These are phyloP conservation scores for Sindora glabra DNA, from an alignment of 306 rosid species.

Conservation along the genomic window DNA sequence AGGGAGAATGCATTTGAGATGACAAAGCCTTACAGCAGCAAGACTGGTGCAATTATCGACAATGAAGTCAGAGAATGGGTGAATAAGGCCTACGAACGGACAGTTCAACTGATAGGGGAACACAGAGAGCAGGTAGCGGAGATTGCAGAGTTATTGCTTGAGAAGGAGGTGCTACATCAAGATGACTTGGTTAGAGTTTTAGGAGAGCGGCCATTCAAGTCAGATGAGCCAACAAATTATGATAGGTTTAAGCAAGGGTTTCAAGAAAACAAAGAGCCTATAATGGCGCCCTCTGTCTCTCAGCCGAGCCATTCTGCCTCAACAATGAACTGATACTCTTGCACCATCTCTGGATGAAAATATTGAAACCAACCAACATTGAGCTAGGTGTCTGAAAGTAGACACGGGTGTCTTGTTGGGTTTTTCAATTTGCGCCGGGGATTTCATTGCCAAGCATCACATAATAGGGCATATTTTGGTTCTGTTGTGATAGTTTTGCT, in stretches of 20 bases:
- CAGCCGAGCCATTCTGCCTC: too few species aligned
- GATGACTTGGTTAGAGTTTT: conserved; percentile 28
- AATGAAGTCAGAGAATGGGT: conserved; percentile 40
- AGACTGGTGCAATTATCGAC: conserved; percentile 34
- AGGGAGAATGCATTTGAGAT: conserved; percentile 21
- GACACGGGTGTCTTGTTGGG: too few species aligned
- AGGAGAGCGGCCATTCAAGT: conserved; percentile 33
- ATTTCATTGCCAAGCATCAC: too few species aligned
- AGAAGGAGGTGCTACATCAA: conserved; percentile 39
- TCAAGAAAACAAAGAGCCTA: conserved; percentile 13
- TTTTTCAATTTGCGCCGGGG: too few species aligned
- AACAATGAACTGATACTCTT: too few species aligned
- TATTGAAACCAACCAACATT: too few species aligned
- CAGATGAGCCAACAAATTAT: conserved; percentile 20
- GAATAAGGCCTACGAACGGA: conserved; percentile 25
- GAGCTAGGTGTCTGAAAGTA: too few species aligned
- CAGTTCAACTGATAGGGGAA: conserved; percentile 24
- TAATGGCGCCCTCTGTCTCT: too few species aligned
- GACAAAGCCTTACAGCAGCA: conserved; percentile 36
- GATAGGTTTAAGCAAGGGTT: conserved; percentile 27
- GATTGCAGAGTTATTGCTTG: conserved; percentile 33
- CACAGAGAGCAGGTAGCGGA: conserved; percentile 25
- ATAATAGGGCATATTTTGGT: too few species aligned
- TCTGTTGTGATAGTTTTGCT: too few species aligned
- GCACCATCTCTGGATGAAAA: too few species aligned